A percentile compares a stretch with the other conserved stretches of the same genome.
phyloP scores from a whole-genome alignment of 306 rosid species.

The Dalbergia cochinchinensis region DNA sequence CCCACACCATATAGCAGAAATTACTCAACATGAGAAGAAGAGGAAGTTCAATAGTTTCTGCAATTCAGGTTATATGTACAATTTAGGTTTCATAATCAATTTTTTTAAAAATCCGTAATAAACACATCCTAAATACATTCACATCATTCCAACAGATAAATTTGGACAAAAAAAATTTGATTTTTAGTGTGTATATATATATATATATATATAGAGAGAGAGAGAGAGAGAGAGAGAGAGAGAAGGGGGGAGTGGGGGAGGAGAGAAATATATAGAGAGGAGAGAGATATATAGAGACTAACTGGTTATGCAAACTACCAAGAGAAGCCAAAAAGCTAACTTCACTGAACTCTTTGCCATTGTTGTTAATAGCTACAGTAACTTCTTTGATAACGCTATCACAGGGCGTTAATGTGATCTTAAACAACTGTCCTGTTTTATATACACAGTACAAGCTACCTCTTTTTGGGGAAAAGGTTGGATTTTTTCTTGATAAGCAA shows the following conservation, averaged over 20 bases:
- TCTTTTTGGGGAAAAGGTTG: background rate
- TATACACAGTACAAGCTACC: background rate
- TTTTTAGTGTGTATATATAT: too few relatives aligned
- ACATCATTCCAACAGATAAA: too few relatives aligned
- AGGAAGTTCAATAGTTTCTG: too few relatives aligned
- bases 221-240: background rate
- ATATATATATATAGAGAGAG: background rate
- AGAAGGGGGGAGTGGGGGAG: too few relatives aligned
- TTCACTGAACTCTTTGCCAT: background rate
- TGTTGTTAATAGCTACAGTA: background rate
- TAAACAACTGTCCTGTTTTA: background rate
- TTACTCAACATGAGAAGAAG: too few relatives aligned
- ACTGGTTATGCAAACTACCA: constrained; percentile 8
- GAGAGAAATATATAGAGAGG: background rate
- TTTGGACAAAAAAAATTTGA: too few relatives aligned
- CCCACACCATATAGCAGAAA: too few relatives aligned
- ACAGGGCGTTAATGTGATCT: background rate
- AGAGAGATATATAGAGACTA: background rate
- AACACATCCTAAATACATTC: too few relatives aligned
- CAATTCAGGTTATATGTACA: too few relatives aligned
- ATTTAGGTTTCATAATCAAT: too few relatives aligned
- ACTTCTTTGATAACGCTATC: background rate
- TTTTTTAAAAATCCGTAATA: too few relatives aligned
- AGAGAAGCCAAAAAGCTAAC: background rate
- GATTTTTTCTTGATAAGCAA: background rate